phyloP scores from a whole-genome alignment of 2,329 filamentous ascomycete genomes.

The Myriosclerotinia curreyana region DNA sequence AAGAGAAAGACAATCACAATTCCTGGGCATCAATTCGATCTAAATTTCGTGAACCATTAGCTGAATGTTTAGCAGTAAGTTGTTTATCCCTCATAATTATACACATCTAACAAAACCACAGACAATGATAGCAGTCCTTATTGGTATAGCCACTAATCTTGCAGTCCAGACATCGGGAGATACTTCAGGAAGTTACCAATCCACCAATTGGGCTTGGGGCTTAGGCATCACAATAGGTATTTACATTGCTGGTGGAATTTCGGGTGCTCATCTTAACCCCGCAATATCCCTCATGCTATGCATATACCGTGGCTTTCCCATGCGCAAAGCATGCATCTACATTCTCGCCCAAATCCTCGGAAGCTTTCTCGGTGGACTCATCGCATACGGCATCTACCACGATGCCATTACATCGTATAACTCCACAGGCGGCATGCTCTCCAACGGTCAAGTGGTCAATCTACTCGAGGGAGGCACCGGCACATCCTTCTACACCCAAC shows the following conservation, averaged over 20 bases:
- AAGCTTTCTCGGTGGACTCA: slow-evolving; percentile 48
- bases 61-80: slow-evolving; percentile 47
- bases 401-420: slow-evolving; percentile 23
- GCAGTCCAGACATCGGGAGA: slow-evolving; percentile 39
- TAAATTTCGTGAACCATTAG: slow-evolving; percentile 49
- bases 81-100: background rate
- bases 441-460: slow-evolving; percentile 1
- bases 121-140: slow-evolving; percentile 35
- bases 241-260: slow-evolving; percentile 48
- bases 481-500: slow-evolving; percentile 17
- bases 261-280: slow-evolving; percentile 47
- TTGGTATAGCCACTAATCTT: slow-evolving; percentile 50
- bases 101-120: background rate
- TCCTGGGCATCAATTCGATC: slow-evolving; percentile 47
- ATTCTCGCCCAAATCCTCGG: slow-evolving; percentile 51
- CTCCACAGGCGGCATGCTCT: slow-evolving; percentile 2
- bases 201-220: slow-evolving; percentile 50
- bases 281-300: slow-evolving; percentile 45
- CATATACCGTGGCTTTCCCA: slow-evolving; percentile 52
- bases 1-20: slow-evolving; percentile 16
- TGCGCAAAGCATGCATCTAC: slow-evolving; percentile 50
- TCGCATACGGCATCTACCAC: slow-evolving; percentile 42
- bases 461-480: slow-evolving; percentile 13
- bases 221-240: slow-evolving; percentile 52
- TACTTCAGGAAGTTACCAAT: slow-evolving; percentile 43